Base-by-base conservation (phyloP, 176 grass and related monocot genomes). In the Aegilops tauschii region DNA sequence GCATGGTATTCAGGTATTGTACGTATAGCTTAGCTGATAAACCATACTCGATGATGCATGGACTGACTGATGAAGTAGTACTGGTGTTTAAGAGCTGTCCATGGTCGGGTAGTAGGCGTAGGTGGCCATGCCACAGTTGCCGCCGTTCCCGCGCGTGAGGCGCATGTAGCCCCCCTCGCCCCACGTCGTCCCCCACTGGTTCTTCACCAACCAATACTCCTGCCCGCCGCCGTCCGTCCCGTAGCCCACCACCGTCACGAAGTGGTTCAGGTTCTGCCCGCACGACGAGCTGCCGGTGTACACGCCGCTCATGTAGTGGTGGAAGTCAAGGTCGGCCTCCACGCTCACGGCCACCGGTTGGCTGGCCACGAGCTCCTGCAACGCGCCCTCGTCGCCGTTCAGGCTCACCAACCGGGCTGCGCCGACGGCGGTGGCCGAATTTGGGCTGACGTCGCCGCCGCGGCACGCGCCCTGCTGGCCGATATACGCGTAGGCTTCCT, bases 171-270 rank as follows among this genome's bases (percentile, higher is more conserved):
- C 90, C 18, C 40, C 40, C 82, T 92, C 88, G 6, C 90, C 93
- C 93, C 93, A 95, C 30, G 39, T 14, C 49, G 62, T 18, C 5
- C 90, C 93, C 90, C 90, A 95, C 14, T 88, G 91, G 68, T 95
- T 95, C 85, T 95, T 95, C 49, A 95, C 45, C 65, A 90, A 35
- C 93, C 90, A 88, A 68, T 92, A 92, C 75, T 84, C 78, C 18
- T 54, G 73, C 12, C 87, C 73, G 16, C 18, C 76, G 4, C 18
- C 34, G 44, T n/a, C 69, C 65, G 67, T 25, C 52, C 88, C 88
- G 66, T 92, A 95, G 23, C 93, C 85, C 25, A 95, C 82, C 16
- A 86, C 75, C 16, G 84, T 80, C 18, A 92, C 73, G 7, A 72
- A 88, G 81, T 95, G 93, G 74, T 90, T 75, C 61, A 95, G 44